A percentile compares a stretch with the other conserved stretches of the same genome.
Evolutionary conservation across 2,329 filamentous ascomycete genomes (phyloP).

Genomic region (Geosmithia morbida): DNA sequence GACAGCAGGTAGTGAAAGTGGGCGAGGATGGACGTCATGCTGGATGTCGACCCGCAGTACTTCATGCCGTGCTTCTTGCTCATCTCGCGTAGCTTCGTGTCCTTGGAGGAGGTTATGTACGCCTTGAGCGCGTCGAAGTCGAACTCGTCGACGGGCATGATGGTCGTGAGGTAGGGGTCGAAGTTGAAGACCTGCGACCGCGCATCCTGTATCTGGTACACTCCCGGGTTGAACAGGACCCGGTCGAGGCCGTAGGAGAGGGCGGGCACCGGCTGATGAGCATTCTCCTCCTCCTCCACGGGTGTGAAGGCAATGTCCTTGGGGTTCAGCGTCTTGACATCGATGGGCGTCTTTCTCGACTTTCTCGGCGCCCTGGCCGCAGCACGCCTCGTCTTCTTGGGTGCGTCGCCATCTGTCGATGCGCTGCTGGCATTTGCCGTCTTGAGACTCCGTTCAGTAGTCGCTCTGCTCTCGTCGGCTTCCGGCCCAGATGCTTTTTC

Average conservation of each 20-base stretch:
- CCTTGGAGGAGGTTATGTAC: slow-evolving; percentile 86
- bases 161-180: slow-evolving; percentile 80
- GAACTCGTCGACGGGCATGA: slow-evolving; percentile 89
- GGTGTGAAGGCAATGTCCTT: slow-evolving; percentile 11
- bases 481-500: too few species aligned
- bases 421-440: not conserved
- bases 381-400: not conserved
- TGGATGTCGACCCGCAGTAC: slow-evolving; percentile 91
- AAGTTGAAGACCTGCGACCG: slow-evolving; percentile 89
- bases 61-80: slow-evolving; percentile 55
- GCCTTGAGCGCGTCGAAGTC: slow-evolving; percentile 76
- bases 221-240: slow-evolving; percentile 89
- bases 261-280: slow-evolving; percentile 29
- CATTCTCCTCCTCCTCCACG: slow-evolving; percentile 12
- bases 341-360: not conserved
- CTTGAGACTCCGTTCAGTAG: not conserved
- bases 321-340: not conserved
- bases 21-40: slow-evolving; percentile 75
- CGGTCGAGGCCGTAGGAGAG: slow-evolving; percentile 67
- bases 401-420: too few species aligned
- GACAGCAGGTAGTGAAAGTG: slow-evolving; percentile 94
- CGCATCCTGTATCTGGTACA: slow-evolving; percentile 82
- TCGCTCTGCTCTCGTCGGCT: too few species aligned
- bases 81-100: slow-evolving; percentile 54
- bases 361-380: not conserved